Percentiles rank a stretch among this genome's conserved stretches.
Evolutionary conservation across 2,329 filamentous ascomycete genomes (phyloP).

Genomic region (Fusarium sp.): DNA sequence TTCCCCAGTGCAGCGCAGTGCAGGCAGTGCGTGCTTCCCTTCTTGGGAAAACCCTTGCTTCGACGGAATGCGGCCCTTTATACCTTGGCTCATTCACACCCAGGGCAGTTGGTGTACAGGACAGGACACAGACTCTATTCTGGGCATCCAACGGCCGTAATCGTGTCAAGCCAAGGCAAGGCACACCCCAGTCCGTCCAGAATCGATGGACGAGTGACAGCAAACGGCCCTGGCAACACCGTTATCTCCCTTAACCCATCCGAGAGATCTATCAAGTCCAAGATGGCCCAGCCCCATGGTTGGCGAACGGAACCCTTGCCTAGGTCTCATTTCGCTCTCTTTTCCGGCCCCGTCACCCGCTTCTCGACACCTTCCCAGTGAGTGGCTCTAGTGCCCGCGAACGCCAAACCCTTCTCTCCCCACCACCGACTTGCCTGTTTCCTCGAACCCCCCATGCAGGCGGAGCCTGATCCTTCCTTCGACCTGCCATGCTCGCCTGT

Average conservation of each 20-base stretch:
- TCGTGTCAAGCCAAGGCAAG: slow-evolving; percentile 1
- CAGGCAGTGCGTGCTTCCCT: neutral
- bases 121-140: slow-evolving; percentile 17
- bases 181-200: slow-evolving; percentile 15
- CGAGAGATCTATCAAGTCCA: slow-evolving; percentile 43
- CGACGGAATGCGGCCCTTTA: slow-evolving; percentile 36
- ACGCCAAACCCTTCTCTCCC: slow-evolving; percentile 41
- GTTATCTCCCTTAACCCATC: slow-evolving; percentile 40
- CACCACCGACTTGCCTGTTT: slow-evolving; percentile 42
- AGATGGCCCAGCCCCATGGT: slow-evolving; percentile 45
- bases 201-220: slow-evolving; percentile 15
- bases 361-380: slow-evolving; percentile 46
- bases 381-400: slow-evolving; percentile 38
- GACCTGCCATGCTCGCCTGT: slow-evolving; percentile 37
- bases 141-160: slow-evolving; percentile 19
- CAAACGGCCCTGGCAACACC: slow-evolving; percentile 28
- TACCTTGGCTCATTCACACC: slow-evolving; percentile 31
- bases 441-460: slow-evolving; percentile 35
- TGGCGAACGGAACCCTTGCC: slow-evolving; percentile 43
- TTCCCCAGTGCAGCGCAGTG: neutral
- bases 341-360: slow-evolving; percentile 46
- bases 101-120: neutral
- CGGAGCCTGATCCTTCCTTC: slow-evolving; percentile 48
- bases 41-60: slow-evolving; percentile 22
- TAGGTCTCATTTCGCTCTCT: slow-evolving; percentile 46